These are phyloP conservation scores for Borovskyia barvae DNA, from an alignment of 208 protist genomes.

Conservation along the genomic window DNA sequence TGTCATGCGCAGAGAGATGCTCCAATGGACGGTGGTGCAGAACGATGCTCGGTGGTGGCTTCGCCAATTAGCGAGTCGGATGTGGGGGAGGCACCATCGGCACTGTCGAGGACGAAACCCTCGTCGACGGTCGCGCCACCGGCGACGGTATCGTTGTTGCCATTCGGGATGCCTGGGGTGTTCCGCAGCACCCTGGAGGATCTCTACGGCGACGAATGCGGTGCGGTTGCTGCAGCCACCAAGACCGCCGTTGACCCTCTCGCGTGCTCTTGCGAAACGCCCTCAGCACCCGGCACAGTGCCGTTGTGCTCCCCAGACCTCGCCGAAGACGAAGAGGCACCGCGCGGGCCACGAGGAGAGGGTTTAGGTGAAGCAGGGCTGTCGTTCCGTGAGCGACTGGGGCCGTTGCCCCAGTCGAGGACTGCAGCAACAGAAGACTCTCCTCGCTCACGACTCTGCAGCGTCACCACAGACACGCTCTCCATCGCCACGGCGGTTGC, in stretches of 20 bases:
- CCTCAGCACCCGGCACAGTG: no score
- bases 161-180: slow-evolving; percentile 23
- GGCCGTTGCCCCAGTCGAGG: no score
- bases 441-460: no score
- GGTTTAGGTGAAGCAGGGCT: no score
- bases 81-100: no score
- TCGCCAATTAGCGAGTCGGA: no score
- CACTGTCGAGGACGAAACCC: no score
- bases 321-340: not conserved
- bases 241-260: not conserved
- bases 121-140: not conserved
- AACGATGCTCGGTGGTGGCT: no score
- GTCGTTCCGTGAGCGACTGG: no score
- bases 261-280: not conserved
- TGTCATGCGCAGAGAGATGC: not conserved
- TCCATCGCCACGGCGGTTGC: slow-evolving; percentile 34
- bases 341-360: no score
- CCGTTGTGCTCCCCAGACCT: slow-evolving; percentile 1
- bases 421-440: not conserved
- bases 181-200: slow-evolving; percentile 25
- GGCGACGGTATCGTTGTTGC: slow-evolving; percentile 4
- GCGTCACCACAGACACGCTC: slow-evolving; percentile 4
- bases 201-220: slow-evolving; percentile 16
- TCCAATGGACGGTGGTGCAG: not conserved
- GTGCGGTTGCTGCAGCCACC: not conserved